phyloP scores from a whole-genome alignment of 208 protist genomes.

The Trypanosoma platydactyli region DNA sequence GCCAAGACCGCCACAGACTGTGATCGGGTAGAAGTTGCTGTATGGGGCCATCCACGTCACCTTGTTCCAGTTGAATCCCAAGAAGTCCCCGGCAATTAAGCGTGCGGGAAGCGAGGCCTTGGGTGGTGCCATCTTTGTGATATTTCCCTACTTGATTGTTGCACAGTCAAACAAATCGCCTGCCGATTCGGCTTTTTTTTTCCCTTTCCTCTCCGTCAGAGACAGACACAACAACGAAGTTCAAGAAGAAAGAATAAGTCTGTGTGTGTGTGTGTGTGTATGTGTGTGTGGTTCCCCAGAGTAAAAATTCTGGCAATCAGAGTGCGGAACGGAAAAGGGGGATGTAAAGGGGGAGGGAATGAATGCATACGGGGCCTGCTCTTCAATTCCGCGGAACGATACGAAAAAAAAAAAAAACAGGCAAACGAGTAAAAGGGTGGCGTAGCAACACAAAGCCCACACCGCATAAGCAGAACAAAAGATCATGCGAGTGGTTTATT shows the following conservation, averaged over 20 bases:
- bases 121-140: slow-evolving; percentile 66
- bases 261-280: too few species aligned
- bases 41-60: slow-evolving; percentile 89
- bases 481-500: too few species aligned
- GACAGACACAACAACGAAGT: background rate
- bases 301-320: too few species aligned
- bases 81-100: slow-evolving; percentile 81
- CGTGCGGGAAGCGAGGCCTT: slow-evolving; percentile 74
- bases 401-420: too few species aligned
- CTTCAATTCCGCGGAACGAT: background rate
- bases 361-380: background rate
- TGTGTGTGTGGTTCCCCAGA: too few species aligned
- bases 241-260: slow-evolving; percentile 1
- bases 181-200: background rate
- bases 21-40: slow-evolving; percentile 90
- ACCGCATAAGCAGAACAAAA: too few species aligned
- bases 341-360: background rate
- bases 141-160: slow-evolving; percentile 5
- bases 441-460: slow-evolving; percentile 10
- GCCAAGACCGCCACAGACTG: slow-evolving; percentile 78
- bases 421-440: too few species aligned
- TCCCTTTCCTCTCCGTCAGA: background rate
- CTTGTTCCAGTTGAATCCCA: slow-evolving; percentile 87
- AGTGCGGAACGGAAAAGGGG: slow-evolving; percentile 9
- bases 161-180: too few species aligned